These are phyloP conservation scores for Fusarium citri DNA, from an alignment of 2,329 filamentous ascomycete species.

Conservation along the genomic window DNA sequence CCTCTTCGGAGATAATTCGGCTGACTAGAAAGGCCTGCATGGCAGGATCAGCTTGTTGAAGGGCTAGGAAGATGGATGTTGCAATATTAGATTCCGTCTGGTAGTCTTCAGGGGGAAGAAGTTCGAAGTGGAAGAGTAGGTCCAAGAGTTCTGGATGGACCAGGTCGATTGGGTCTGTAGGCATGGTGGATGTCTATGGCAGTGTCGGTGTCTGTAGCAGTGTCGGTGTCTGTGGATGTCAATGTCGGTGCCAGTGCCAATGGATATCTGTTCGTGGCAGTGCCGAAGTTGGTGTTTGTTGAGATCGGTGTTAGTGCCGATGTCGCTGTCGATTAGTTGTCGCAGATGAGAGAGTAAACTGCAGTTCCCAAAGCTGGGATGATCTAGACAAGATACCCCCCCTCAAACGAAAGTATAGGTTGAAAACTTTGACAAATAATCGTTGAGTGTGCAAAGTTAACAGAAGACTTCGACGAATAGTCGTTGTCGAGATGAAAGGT, in stretches of 20 bases:
- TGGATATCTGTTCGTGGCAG: not conserved
- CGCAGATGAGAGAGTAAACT: not conserved
- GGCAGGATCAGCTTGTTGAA: constrained; percentile 32
- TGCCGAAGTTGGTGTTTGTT: not conserved
- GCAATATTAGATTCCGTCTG: constrained; percentile 29
- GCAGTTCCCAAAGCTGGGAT: not conserved
- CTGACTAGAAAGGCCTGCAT: constrained; percentile 38
- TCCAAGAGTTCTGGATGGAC: constrained; percentile 42
- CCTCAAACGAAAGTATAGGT: not conserved
- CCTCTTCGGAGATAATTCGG: constrained; percentile 42
- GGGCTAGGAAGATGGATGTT: constrained; percentile 29
- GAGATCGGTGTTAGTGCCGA: not conserved
- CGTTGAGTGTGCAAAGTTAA: no score
- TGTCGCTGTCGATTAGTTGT: not conserved
- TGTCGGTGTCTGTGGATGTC: not conserved
- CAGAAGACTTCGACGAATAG: not conserved
- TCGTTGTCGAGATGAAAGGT: not conserved
- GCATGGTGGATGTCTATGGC: not conserved
- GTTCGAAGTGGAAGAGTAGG: constrained; percentile 16
- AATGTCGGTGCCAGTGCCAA: not conserved
- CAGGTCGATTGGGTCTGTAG: constrained; percentile 7
- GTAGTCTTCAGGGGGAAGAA: constrained; percentile 9
- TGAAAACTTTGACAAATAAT: not conserved
- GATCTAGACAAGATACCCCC: not conserved
- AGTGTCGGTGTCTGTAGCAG: no score